A percentile compares a stretch with the other conserved stretches of the same genome.
These are phyloP conservation scores for Saxophila tyrrhenica DNA, from an alignment of 495 filamentous ascomycete species.

Conservation along the genomic window DNA sequence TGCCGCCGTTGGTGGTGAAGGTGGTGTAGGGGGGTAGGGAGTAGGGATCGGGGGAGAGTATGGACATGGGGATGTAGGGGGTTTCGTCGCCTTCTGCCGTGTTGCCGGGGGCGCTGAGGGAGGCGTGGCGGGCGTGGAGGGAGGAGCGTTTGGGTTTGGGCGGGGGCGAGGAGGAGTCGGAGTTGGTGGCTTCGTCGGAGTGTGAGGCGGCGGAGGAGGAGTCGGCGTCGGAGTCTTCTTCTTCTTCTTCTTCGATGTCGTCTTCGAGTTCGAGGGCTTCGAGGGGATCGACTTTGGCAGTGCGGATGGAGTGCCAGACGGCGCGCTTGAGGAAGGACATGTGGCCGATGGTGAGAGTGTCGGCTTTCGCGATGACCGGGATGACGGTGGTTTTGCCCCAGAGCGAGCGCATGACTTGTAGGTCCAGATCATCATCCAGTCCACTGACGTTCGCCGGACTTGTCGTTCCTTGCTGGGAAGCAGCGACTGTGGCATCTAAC, in stretches of 20 bases:
- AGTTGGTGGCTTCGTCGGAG: slow-evolving; percentile 20
- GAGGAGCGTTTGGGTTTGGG: slow-evolving; percentile 6
- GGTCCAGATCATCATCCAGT: slow-evolving; percentile 79
- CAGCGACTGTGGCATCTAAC: slow-evolving; percentile 70
- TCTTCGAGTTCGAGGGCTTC: slow-evolving; percentile 76
- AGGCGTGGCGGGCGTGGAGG: slow-evolving; percentile 12
- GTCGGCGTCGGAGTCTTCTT: slow-evolving; percentile 21
- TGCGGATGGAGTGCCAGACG: slow-evolving; percentile 78
- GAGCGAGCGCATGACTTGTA: slow-evolving; percentile 78
- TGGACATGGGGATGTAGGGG: slow-evolving; percentile 68
- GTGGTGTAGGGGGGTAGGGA: slow-evolving; percentile 35
- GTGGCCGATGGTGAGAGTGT: slow-evolving; percentile 85
- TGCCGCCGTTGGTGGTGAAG: slow-evolving; percentile 34
- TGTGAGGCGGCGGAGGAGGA: slow-evolving; percentile 19
- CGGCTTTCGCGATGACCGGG: slow-evolving; percentile 92
- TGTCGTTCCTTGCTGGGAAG: slow-evolving; percentile 33
- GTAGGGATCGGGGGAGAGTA: slow-evolving; percentile 84
- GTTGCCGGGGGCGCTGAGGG: slow-evolving; percentile 6
- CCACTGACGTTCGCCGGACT: slow-evolving; percentile 39
- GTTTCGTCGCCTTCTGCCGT: slow-evolving; percentile 21
- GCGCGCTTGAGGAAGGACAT: slow-evolving; percentile 88
- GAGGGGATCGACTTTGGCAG: slow-evolving; percentile 76
- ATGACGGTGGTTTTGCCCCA: slow-evolving; percentile 94
- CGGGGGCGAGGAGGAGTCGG: slow-evolving; percentile 19
- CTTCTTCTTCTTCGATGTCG: slow-evolving; percentile 40